Base-by-base conservation (phyloP, 2,329 filamentous ascomycete genomes). In the Exophiala sp. region DNA sequence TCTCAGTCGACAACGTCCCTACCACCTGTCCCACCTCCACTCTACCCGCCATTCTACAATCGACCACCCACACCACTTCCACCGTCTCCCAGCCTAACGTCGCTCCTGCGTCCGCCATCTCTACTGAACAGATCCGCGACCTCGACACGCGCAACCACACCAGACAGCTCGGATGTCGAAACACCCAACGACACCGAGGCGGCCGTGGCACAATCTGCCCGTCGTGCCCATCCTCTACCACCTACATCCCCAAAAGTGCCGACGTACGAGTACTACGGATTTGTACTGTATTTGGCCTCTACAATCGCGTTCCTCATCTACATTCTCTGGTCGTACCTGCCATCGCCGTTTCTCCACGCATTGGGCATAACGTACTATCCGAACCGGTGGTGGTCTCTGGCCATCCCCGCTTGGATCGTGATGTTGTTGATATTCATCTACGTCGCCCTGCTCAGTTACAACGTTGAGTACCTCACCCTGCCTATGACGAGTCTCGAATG, bases 191-290 rank as follows among this genome's bases (percentile, higher is more conserved):
- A 82, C 61, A 81, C 82, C 5, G 80, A 82, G 54, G 78, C 78
- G 3, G 78, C 77, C 11, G 81, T 87, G 35, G 79, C 85, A 24
- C 79, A 74, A 66, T 84, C 80, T 24, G 84, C 79, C 51, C 77
- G 75, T 46, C 78, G 76, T 64, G 81, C 75, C 57, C 81, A 77
- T 58, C 86, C 81, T 1, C 83, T 96, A 14, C 89, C 91, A 5
- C 87, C 90, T 52, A 91, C 91, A 1, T 87, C 87, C 50, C 94
- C 94, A 1, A 91, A 94, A 68, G 91, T 99, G 2, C 94, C 94
- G n/a, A 99, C 94, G 0, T 97, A 99, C 75, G 94, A 99, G 70
- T 99, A 97, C 81, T 97, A 97, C 70, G 94, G 94, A 69, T 99
- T 99, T 73, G 92, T 95, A 50, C 82, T 99, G 46, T 97, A 99